Evolutionary conservation across 768 basidiomycete species (phyloP), one percentile per base, ranked within the genome.

Genomic region (Lentinula detonsa): DNA sequence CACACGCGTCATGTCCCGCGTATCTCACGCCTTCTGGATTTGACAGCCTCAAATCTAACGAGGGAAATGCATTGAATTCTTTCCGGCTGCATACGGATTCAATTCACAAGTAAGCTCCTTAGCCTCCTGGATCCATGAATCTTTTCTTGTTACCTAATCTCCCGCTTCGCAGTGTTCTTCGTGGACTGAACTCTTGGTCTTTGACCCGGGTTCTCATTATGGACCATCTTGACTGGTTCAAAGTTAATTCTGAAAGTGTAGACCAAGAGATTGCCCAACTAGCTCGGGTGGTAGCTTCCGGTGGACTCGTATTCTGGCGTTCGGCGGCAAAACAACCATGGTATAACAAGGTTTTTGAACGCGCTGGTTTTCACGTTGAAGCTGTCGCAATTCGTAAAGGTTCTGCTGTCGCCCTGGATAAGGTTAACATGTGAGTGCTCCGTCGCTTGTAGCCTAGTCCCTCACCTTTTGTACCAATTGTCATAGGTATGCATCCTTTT

Each of bases 41-140:
- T 68, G 77, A 83, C 9, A 68, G 71, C 18, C 76, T 90, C 16
- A 81, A 80, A 66, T 72, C 77, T 13, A 75, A 83, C 60, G 73
- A 79, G 50, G 77, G 74, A 23, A 69, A 68, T 53, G 73, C 69
- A 16, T 69, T 84, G 40, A 79, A 86, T 60, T 74, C 79, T 0
- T 86, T 91, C 75, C 78, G 86, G 33, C 67, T 91, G 48, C 90
- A 91, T 69, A 90, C 90, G 0, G 86, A 90, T 64, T 83, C 84
- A 2, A 86, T 90, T 63, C 67, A 83, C 61, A 85, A 87, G 86
- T 87, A 62, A 65, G 81, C 66, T 66, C 11, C 21, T 40, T 3
- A 39, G 34, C 28, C 28, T 28, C 28, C n/a, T n/a, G n/a, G n/a
- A n/a, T n/a, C n/a, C 5, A 48, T 23, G 21, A 45, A 37, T 11